Base-by-base conservation (phyloP, 2,329 filamentous ascomycete genomes). In the Diaporthe destruens region DNA sequence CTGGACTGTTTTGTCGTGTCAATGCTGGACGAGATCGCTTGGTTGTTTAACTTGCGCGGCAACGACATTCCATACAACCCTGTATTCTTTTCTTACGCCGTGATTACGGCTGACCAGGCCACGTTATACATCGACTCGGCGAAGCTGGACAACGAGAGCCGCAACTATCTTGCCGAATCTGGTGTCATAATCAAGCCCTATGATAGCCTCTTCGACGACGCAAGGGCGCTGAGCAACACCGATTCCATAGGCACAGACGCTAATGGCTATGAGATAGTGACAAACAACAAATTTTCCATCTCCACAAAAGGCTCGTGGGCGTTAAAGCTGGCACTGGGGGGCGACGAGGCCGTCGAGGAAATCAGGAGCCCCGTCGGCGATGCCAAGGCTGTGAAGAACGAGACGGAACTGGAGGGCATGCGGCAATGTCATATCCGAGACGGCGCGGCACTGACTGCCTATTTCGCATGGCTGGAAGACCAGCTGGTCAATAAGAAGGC, bases 61-160 rank as follows among this genome's bases (percentile, higher is more conserved):
- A 96, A 89, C 81, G 96, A 98, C 80, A 98, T 99, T 76, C 94
- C 95, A 0, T 99, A 96, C 85, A 99, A 99, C 80, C 96, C 96
- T 0, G 96, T 99, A 65, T 98, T 99, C 86, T 98, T 98, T 84
- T 96, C 96, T 20, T 99, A 98, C 79, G 96, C 96, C 56, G 89
- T 96, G 54, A 86, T 99, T 75, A 98, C 96, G 2, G 90, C 91
- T 1, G 91, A 87, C 14, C 86, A 90, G 1, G 94, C 92, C 32
- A 95, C 91, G 1, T 87, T 99, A 6, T 99, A 98, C 79, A 86
- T 98, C 72, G 93, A 98, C 79, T 88, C 91, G 16, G 88, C 89
- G 18, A 98, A 98, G 81, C 83, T 98, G 36, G 90, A 87, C 44
- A 84, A 88, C 3, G 90, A 93, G 63, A 92, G 90, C 72, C 90